Evolutionary conservation across 2,329 filamentous ascomycete species (phyloP), one percentile per base, ranked within the genome.

Genomic region (Xylaria polymorpha): DNA sequence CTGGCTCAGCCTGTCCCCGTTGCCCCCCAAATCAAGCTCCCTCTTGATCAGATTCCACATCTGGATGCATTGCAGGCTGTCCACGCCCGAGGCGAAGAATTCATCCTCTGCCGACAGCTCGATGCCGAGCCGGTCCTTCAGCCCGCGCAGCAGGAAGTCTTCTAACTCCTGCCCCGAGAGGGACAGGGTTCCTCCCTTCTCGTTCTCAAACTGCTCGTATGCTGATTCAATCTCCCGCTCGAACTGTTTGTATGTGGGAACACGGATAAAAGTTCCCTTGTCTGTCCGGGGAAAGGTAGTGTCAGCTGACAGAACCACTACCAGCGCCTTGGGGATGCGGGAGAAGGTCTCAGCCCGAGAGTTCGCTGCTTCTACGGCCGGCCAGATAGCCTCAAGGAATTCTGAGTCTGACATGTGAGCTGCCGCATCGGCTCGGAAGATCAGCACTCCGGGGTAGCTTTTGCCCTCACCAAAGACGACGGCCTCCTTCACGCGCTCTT

Each of bases 391-490:
- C 1, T 85, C 77, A 0, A 89, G 74, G 22, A 86, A 80, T 10
- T 87, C 81, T 0, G 82, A 77, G 3, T 85, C 79, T 0, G 81
- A 74, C 56, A 87, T 76, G 0, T 80, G 72, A 0, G 76, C 75
- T 0, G 83, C 82, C 2, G 79, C 78, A n/a, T 85, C 82, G 14
- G 83, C 81, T 32, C 85, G 83, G 25, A 90, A 79, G 14, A 90
- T 79, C 12, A 90, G 72, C 12, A 89, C 72, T 1, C 88, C 88
- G 0, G 86, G 85, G 35, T 85, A 80, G 0, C 83, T 80, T 57
- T 82, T 83, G 9, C 84, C 86, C 1, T 84, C 82, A 0, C 88
- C 88, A 69, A 90, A 89, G 0, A 89, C 83, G 2, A 89, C 80
- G 0, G 85, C 85, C 67, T 91, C 89, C 18, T 83, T 80, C 0